phyloP scores from a whole-genome alignment of 2,329 filamentous ascomycete genomes.

The Diaporthe longicolla region DNA sequence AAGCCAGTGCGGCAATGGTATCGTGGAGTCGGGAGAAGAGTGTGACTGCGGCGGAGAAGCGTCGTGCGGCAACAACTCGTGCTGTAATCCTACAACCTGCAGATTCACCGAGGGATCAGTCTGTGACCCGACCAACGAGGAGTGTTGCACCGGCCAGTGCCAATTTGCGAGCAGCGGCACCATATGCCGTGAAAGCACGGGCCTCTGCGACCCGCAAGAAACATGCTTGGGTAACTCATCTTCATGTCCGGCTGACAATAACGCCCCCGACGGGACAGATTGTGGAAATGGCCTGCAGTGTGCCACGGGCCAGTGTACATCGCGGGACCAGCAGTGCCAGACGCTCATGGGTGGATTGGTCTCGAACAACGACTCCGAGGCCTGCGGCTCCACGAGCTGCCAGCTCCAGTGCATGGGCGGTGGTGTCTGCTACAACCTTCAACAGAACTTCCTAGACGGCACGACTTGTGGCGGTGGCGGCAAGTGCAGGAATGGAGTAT shows the following conservation, averaged over 20 bases:
- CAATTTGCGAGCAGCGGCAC: constrained; percentile 76
- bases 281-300: constrained; percentile 86
- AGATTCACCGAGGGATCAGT: constrained; percentile 82
- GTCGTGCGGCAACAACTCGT: constrained; percentile 81
- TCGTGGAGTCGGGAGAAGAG: constrained; percentile 93
- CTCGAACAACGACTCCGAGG: constrained; percentile 80
- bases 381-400: constrained; percentile 83
- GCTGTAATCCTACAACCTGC: constrained; percentile 90
- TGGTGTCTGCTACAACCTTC: constrained; percentile 79
- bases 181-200: constrained; percentile 85
- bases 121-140: constrained; percentile 86
- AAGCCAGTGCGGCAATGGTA: constrained; percentile 94
- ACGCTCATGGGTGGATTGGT: constrained; percentile 84
- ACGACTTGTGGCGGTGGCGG: constrained; percentile 88
- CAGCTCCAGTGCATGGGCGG: constrained; percentile 80
- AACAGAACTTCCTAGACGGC: constrained; percentile 95
- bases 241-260: constrained; percentile 81
- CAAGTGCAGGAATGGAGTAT: constrained; percentile 82
- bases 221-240: constrained; percentile 81
- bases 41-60: constrained; percentile 90
- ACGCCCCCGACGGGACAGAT: constrained; percentile 75
- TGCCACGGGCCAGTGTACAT: constrained; percentile 95
- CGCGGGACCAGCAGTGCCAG: constrained; percentile 89
- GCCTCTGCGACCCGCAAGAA: constrained; percentile 88
- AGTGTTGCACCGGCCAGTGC: constrained; percentile 80